Evolutionary conservation across 352 stramenopile species (phyloP).

Genomic region (Phytophthora podocarpi): DNA sequence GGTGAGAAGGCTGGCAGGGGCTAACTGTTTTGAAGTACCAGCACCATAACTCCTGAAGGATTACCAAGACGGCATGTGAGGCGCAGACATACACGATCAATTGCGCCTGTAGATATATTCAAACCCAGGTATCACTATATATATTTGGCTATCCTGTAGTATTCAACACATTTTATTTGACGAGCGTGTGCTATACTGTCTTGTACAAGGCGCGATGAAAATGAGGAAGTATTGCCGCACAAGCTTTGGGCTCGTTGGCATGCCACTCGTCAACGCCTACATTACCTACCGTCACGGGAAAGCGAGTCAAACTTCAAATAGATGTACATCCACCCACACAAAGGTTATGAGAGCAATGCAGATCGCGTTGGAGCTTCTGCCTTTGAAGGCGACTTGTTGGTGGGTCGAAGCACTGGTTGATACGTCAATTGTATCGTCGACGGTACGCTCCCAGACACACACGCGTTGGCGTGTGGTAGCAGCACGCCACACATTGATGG

Average conservation of each 20-base stretch:
- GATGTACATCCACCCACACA: neutral
- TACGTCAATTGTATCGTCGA: neutral
- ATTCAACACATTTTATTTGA: too few relatives aligned
- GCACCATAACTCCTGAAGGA: slow-evolving; percentile 5
- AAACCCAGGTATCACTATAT: neutral
- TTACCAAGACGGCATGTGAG: slow-evolving; percentile 13
- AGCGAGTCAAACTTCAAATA: neutral
- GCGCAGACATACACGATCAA: neutral
- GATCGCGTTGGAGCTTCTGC: neutral
- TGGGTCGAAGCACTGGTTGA: too few relatives aligned
- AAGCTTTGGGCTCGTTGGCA: slow-evolving; percentile 1
- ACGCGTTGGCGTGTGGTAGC: too few relatives aligned
- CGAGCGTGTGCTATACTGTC: too few relatives aligned
- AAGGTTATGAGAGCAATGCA: neutral
- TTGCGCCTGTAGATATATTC: neutral
- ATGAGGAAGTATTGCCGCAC: slow-evolving; percentile 14
- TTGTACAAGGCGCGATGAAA: slow-evolving; percentile 5
- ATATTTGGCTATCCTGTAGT: neutral
- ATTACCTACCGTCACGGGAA: slow-evolving; percentile 4
- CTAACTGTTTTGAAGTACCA: neutral
- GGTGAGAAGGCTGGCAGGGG: too few relatives aligned
- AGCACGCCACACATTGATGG: neutral
- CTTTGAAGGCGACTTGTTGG: neutral
- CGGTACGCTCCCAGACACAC: neutral
- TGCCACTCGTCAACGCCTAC: slow-evolving; percentile 4